phyloP scores from a whole-genome alignment of 2,329 filamentous ascomycete species.

The Neofusicoccum laricinum region DNA sequence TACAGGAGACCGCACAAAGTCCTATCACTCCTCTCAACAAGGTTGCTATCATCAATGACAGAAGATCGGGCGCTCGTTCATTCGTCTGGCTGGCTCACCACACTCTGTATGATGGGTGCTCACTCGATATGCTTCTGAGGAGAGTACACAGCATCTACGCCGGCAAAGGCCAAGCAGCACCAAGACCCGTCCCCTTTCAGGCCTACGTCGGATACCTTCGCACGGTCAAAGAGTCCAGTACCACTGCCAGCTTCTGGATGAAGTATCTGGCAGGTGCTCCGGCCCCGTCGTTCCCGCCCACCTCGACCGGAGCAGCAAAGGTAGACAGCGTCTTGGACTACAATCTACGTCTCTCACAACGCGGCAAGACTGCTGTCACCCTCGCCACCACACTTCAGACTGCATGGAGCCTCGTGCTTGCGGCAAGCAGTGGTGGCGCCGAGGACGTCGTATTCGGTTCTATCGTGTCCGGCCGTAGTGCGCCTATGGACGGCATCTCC shows the following conservation, averaged over 20 bases:
- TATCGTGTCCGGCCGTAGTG: conserved; percentile 34
- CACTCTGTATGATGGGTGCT: conserved; percentile 40
- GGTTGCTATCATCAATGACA: conserved; percentile 26
- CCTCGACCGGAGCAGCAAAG: background rate
- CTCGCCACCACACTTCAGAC: conserved; percentile 23
- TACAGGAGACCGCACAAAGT: conserved; percentile 29
- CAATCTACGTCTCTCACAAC: conserved; percentile 42
- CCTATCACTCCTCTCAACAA: conserved; percentile 19
- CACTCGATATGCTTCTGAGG: conserved; percentile 28
- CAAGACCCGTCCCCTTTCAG: conserved; percentile 34
- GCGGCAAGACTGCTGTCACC: conserved; percentile 25
- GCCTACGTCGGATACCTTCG: conserved; percentile 49
- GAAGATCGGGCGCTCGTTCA: conserved; percentile 21
- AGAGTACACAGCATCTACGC: conserved; percentile 28
- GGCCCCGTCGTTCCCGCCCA: conserved; percentile 44
- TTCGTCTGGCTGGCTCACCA: conserved; percentile 42
- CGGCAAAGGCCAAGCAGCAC: background rate
- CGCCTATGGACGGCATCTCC: conserved; percentile 34
- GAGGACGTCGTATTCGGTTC: conserved; percentile 41
- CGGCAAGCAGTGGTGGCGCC: conserved; percentile 20
- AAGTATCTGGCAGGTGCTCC: conserved; percentile 34
- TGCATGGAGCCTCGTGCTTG: conserved; percentile 30
- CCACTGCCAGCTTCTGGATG: conserved; percentile 47
- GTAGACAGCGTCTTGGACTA: conserved; percentile 45
- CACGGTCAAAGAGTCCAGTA: conserved; percentile 27